Evolutionary conservation across 2,329 filamentous ascomycete genomes (phyloP), one percentile per base, ranked within the genome.

Genomic region (Alternaria longipes): DNA sequence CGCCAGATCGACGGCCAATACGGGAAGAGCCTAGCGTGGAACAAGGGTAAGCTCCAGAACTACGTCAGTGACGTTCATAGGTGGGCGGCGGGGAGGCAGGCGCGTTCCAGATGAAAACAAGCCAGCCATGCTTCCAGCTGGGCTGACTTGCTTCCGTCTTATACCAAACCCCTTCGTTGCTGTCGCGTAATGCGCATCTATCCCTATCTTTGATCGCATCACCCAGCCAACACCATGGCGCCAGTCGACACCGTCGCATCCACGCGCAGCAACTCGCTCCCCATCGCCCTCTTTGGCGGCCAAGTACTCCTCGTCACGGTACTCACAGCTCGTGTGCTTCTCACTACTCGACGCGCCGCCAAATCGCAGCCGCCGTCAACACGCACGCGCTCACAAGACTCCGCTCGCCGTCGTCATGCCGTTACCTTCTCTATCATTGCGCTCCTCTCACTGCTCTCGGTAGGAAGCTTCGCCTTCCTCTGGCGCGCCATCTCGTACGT

Each of bases 401-500:
- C 72, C 3, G 42, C 68, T 28, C 76, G 78, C 56, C 72, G 71
- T 38, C 72, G 72, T 55, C 63, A 75, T 65, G 74, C 74, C 34
- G 59, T 70, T 28, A 53, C 80, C 22, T 85, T 86, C 73, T 74
- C 79, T 0, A 52, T 74, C 24, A 76, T 86, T n/a, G 81, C 83
- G 6, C 51, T 80, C 24, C 57, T 81, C n/a, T 84, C 84, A 56
- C 70, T 86, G 26, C 72, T 73, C 1, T 72, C 79, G 1, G 81
- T 83, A 5, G 77, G 77, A 3, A 84, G 82, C 63, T 81, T 83
- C 64, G 79, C 80, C 46, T 72, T 81, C 36, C 68, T 72, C 30
- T 83, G 83, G 68, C 81, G 81, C 52, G 74, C 77, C 5, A 70
- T 83, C 18, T 85, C 84, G 3, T 87, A 86, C 73, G 74, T 79